A percentile compares a stretch with the other conserved stretches of the same genome.
phyloP scores from a whole-genome alignment of 1,139 yeast species.

The Wickerhamomyces sp. region DNA sequence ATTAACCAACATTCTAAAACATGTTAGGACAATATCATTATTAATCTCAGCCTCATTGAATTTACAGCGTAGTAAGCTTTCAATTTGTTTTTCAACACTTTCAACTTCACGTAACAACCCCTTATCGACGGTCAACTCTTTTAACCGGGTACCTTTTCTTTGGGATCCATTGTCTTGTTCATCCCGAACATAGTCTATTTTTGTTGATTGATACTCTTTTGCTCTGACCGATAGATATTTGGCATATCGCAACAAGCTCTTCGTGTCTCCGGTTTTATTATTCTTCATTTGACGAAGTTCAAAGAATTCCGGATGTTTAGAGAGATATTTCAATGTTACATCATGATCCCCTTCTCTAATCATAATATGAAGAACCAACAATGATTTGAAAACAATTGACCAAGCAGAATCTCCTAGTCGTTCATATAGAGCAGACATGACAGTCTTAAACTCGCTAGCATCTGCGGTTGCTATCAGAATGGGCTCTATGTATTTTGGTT shows the following conservation, averaged over 20 bases:
- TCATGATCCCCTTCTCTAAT: conserved; percentile 84
- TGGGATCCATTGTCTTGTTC: conserved; percentile 43
- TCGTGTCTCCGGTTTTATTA: conserved; percentile 48
- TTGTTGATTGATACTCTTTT: conserved; percentile 58
- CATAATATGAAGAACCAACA: conserved; percentile 85
- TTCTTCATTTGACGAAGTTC: conserved; percentile 35
- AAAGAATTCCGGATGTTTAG: conserved; percentile 56
- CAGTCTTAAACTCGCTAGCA: conserved; percentile 57
- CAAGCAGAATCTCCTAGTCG: conserved; percentile 78
- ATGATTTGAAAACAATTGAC: conserved; percentile 84
- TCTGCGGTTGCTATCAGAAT: conserved; percentile 71
- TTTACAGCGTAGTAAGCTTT: conserved; percentile 66
- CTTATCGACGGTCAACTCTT: conserved; percentile 64
- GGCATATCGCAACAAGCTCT: conserved; percentile 62
- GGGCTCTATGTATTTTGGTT: conserved; percentile 92
- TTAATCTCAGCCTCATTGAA: conserved; percentile 64
- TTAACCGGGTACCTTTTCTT: conserved; percentile 56
- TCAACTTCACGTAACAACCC: conserved; percentile 82
- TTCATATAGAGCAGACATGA: conserved; percentile 56
- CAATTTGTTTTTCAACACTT: conserved; percentile 78
- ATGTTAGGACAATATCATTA: conserved; percentile 78
- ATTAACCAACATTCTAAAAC: conserved; percentile 81
- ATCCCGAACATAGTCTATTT: conserved; percentile 75
- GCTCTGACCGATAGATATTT: conserved; percentile 68
- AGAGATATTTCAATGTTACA: conserved; percentile 60